These are phyloP conservation scores for Salix udensis DNA, from an alignment of 345 rosid species.

Conservation along the genomic window DNA sequence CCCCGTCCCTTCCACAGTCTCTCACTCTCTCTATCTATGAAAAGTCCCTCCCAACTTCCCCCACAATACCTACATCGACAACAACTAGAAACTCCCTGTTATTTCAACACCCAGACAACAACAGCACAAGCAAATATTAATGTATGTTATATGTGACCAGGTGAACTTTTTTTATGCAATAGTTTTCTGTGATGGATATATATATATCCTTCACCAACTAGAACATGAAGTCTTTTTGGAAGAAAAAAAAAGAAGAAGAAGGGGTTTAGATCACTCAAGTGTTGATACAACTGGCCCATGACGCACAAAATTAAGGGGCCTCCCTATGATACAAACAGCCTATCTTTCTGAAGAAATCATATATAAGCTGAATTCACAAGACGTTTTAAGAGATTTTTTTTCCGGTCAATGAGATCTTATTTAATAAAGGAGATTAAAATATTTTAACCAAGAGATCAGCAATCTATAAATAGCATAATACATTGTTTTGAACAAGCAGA, in stretches of 20 bases:
- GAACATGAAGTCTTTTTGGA: neutral
- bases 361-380: no score
- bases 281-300: neutral
- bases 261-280: neutral
- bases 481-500: neutral
- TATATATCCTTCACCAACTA: neutral
- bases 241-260: no score
- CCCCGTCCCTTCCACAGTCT: constrained; percentile 14
- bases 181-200: neutral
- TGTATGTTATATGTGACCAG: neutral
- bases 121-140: neutral
- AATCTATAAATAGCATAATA: no score
- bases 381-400: no score
- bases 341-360: neutral
- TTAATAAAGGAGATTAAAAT: no score
- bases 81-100: neutral
- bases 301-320: neutral
- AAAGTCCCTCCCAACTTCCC: constrained; percentile 51
- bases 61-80: constrained; percentile 43
- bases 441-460: no score
- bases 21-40: constrained; percentile 13
- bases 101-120: neutral
- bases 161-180: neutral
- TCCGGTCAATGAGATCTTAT: no score
- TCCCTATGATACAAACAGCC: neutral